phyloP scores from a whole-genome alignment of 495 filamentous ascomycete species.

The Letharia lupina region DNA sequence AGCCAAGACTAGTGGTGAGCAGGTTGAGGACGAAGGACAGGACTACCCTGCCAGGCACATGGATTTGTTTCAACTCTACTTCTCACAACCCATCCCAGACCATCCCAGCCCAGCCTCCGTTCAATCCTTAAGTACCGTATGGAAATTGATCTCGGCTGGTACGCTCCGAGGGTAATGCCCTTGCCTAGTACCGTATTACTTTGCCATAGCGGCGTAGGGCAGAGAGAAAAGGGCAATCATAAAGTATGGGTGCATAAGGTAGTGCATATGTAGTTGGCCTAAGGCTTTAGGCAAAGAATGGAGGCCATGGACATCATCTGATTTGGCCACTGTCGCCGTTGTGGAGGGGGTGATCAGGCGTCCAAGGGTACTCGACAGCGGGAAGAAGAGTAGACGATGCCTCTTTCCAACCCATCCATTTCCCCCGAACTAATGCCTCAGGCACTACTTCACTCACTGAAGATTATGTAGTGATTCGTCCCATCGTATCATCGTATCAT shows the following conservation, averaged over 20 bases:
- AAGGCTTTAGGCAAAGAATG: neutral
- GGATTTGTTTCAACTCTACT: neutral
- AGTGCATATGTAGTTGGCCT: neutral
- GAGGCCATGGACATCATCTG: neutral
- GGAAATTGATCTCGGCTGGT: neutral
- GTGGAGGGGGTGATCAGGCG: constrained; percentile 14
- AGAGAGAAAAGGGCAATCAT: neutral
- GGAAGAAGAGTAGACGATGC: neutral
- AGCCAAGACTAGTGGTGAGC: neutral
- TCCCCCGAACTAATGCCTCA: constrained; percentile 1
- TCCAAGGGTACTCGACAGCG: constrained; percentile 10
- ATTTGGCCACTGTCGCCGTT: neutral
- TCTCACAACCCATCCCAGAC: neutral
- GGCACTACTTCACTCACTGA: neutral
- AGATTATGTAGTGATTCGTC: neutral
- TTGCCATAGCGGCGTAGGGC: neutral
- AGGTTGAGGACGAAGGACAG: neutral
- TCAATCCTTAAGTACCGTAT: neutral
- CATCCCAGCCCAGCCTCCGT: neutral
- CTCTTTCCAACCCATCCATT: constrained; percentile 1
- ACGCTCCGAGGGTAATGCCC: neutral
- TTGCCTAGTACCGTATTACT: neutral
- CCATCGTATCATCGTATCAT: neutral
- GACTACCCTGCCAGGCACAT: neutral
- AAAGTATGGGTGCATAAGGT: neutral